A percentile compares a stretch with the other conserved stretches of the same genome.
Evolutionary conservation across 192 early-diverging fungal species (phyloP).

Genomic region (Geosiphon pyriformis): DNA sequence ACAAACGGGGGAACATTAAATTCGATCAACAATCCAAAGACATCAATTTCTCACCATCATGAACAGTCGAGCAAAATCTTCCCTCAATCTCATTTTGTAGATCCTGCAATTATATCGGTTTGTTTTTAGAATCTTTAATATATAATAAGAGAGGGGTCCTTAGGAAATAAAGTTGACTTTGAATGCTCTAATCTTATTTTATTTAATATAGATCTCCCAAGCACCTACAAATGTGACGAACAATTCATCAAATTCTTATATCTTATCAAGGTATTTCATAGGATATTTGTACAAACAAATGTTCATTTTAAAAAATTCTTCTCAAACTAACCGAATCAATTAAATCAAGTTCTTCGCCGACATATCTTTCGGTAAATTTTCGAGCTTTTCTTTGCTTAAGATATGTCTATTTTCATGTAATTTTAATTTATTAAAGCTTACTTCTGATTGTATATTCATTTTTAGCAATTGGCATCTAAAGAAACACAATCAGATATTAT

Average conservation of each 20-base stretch:
- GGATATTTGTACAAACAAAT: not conserved
- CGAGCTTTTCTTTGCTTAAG: not conserved
- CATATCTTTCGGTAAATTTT: conserved; percentile 1
- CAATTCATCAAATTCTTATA: conserved; percentile 5
- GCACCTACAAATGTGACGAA: not conserved
- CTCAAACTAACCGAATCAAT: not conserved
- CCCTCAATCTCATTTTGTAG: conserved; percentile 31
- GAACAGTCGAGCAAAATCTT: conserved; percentile 3
- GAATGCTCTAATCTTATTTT: too few species aligned
- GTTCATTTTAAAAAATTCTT: conserved; percentile 27
- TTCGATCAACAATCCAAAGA: conserved; percentile 1
- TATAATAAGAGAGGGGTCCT: too few species aligned
- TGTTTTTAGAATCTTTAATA: conserved; percentile 14
- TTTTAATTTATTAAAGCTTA: too few species aligned
- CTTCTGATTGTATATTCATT: too few species aligned
- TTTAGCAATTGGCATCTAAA: not conserved
- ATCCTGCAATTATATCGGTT: conserved; percentile 62
- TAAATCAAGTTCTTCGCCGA: not conserved
- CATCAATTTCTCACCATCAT: not conserved
- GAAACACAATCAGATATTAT: not conserved
- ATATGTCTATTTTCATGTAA: not conserved
- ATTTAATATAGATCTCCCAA: not conserved
- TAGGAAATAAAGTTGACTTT: too few species aligned
- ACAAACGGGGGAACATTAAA: not conserved
- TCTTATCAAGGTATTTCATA: not conserved